Evolutionary conservation across 2,329 filamentous ascomycete species (phyloP).

Genomic region (Hymenoscyphus linearis): DNA sequence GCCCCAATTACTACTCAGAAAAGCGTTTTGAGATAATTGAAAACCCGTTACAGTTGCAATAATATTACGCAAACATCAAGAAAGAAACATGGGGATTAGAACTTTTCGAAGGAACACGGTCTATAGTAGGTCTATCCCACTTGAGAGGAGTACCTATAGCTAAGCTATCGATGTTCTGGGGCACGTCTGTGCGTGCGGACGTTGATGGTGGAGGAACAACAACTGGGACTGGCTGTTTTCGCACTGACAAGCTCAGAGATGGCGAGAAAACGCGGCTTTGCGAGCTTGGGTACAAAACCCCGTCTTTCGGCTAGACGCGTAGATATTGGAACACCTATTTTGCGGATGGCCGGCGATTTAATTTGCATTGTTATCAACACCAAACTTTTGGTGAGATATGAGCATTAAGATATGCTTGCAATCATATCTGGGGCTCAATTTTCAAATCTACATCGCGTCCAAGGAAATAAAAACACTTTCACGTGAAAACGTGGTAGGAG

Average conservation of each 20-base stretch:
- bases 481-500: neutral
- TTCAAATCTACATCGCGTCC: neutral
- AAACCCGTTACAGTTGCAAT: neutral
- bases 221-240: neutral
- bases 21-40: neutral
- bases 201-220: neutral
- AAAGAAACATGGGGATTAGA: neutral
- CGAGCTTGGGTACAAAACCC: neutral
- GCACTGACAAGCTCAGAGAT: neutral
- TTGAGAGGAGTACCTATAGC: neutral
- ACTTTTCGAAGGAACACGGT: neutral
- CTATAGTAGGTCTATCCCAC: neutral
- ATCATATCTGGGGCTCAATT: neutral
- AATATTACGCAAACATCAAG: neutral
- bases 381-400: neutral
- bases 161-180: neutral
- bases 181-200: conserved; percentile 6
- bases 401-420: neutral
- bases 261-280: neutral
- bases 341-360: neutral
- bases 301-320: neutral
- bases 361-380: neutral
- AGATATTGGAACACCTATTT: neutral
- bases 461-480: neutral
- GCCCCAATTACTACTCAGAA: neutral